These are phyloP conservation scores for Pistacia integerrima DNA, from an alignment of 345 rosid genomes.

Conservation along the genomic window DNA sequence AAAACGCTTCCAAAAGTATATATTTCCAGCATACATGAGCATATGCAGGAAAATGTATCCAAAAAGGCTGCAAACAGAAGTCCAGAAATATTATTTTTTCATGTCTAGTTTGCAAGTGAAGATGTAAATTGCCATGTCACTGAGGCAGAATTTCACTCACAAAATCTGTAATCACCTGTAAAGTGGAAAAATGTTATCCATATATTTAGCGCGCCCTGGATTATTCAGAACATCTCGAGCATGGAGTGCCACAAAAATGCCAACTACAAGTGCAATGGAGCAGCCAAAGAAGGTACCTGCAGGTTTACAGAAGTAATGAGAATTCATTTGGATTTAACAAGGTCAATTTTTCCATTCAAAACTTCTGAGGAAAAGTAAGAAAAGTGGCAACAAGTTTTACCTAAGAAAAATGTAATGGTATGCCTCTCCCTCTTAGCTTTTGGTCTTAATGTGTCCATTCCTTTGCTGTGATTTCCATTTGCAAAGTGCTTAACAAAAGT, in stretches of 20 bases:
- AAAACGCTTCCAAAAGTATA: conserved; percentile 74
- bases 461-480: conserved; percentile 70
- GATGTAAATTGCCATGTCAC: no score
- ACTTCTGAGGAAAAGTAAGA: background rate
- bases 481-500: conserved; percentile 74
- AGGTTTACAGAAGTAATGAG: background rate
- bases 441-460: conserved; percentile 60
- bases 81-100: background rate
- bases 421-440: conserved; percentile 62
- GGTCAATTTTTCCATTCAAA: no score
- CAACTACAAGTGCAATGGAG: conserved; percentile 57
- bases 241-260: conserved; percentile 54
- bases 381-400: conserved; percentile 33
- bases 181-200: conserved; percentile 84
- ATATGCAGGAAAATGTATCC: conserved; percentile 69
- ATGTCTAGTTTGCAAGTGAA: no score
- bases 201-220: conserved; percentile 49
- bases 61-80: conserved; percentile 50
- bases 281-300: conserved; percentile 71
- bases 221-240: conserved; percentile 47
- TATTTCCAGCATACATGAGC: conserved; percentile 59
- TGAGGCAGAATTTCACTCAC: background rate
- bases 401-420: conserved; percentile 59
- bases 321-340: background rate
- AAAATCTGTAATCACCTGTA: conserved; percentile 40